A percentile compares a stretch with the other conserved stretches of the same genome.
Conservation (phyloP, 1,139 yeast genomes). For the Taiozyma sp. region DNA sequence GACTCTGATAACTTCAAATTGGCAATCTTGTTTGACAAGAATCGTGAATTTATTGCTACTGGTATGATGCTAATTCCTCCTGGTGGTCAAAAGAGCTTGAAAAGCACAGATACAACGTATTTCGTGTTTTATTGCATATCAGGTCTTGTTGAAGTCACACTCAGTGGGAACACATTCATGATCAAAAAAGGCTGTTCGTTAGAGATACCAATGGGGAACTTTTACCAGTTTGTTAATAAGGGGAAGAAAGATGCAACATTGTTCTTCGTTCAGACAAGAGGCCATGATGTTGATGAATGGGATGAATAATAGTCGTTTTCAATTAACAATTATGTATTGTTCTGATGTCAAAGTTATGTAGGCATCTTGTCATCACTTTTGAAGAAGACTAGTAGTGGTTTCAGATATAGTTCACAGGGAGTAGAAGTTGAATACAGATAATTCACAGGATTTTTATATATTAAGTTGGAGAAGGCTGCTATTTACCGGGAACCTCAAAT, state of each 20-base stretch:
- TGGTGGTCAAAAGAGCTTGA: constrained; percentile 58
- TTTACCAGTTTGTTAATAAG: constrained; percentile 58
- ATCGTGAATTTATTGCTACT: constrained; percentile 65
- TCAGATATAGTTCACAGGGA: too few relatives aligned
- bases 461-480: too few relatives aligned
- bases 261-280: constrained; percentile 72
- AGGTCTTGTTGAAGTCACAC: constrained; percentile 66
- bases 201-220: constrained; percentile 75
- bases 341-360: too few relatives aligned
- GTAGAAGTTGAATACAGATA: too few relatives aligned
- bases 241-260: constrained; percentile 55
- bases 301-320: constrained; percentile 7
- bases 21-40: constrained; percentile 64
- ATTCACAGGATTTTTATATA: too few relatives aligned
- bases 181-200: constrained; percentile 75
- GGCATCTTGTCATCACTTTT: too few relatives aligned
- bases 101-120: constrained; percentile 62
- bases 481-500: too few relatives aligned
- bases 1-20: constrained; percentile 55
- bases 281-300: constrained; percentile 23
- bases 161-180: constrained; percentile 55
- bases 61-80: constrained; percentile 70
- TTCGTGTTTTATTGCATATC: constrained; percentile 71
- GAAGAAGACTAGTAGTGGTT: too few relatives aligned
- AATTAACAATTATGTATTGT: background rate